Percentiles rank a stretch among this genome's conserved stretches.
These are phyloP conservation scores for Podosphaera leucotricha DNA, from an alignment of 2,329 filamentous ascomycete species.

Conservation along the genomic window DNA sequence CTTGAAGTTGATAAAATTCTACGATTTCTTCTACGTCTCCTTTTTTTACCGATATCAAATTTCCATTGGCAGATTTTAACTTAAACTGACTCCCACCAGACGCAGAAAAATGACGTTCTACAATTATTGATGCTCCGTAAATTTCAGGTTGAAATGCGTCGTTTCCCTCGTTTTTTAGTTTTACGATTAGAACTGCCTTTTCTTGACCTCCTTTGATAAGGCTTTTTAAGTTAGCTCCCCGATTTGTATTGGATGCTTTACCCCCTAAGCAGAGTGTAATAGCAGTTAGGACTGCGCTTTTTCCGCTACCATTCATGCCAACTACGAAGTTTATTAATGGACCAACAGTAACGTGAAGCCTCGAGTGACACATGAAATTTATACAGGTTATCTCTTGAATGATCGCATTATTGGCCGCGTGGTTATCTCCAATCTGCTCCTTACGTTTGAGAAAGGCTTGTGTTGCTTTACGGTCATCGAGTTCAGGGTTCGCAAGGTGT, in stretches of 20 bases:
- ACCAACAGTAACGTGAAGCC: constrained; percentile 62
- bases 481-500: constrained; percentile 30
- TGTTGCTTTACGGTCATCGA: constrained; percentile 39
- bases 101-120: constrained; percentile 74
- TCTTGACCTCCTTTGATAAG: constrained; percentile 81
- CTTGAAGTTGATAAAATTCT: constrained; percentile 79
- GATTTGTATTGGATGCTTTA: constrained; percentile 80
- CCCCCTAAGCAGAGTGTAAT: constrained; percentile 86
- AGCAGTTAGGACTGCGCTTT: constrained; percentile 84
- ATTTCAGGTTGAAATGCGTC: constrained; percentile 63
- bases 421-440: constrained; percentile 36
- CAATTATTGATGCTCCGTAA: constrained; percentile 64
- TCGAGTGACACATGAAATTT: constrained; percentile 92
- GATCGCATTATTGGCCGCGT: constrained; percentile 60
- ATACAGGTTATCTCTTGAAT: constrained; percentile 68
- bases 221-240: constrained; percentile 67
- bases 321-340: constrained; percentile 96
- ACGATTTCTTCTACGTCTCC: constrained; percentile 76
- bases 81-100: constrained; percentile 63
- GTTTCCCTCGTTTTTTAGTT: constrained; percentile 72
- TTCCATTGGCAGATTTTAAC: constrained; percentile 49
- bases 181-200: constrained; percentile 51
- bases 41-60: constrained; percentile 59
- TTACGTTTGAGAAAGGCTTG: constrained; percentile 29
- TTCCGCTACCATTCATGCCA: constrained; percentile 91